Base-by-base conservation (phyloP, 495 filamentous ascomycete genomes). In the Penicillium herquei region DNA sequence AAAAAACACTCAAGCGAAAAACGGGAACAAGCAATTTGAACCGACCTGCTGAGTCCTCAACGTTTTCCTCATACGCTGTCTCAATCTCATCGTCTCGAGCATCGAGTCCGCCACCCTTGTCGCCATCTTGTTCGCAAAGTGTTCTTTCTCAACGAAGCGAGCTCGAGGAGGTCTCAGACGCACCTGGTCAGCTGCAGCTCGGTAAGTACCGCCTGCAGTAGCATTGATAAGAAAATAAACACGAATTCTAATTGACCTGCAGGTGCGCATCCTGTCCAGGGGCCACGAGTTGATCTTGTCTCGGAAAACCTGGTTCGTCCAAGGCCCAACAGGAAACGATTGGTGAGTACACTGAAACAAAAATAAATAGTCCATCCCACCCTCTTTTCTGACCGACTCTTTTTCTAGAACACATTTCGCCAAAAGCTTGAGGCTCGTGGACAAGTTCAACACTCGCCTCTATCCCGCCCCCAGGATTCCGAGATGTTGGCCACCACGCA, bases 71-170 rank as follows among this genome's bases (percentile, higher is more conserved):
- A 6, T 65, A 57, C 57, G 66, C 69, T 6, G 58, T 55, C 8
- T 70, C 71, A 17, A 58, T 66, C 12, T 71, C 37, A 9, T 54
- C 70, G 1, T 76, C 74, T 7, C 49, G 51, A 33, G 56, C 69
- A 16, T 77, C 76, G 1, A 77, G 68, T 57, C 70, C 74, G 13
- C 76, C 75, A 45, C 72, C 76, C 9, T 52, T 78, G 26, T 75
- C 73, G 39, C 74, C 71, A 5, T 77, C 73, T 6, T 72, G 68
- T 53, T 78, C 75, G 9, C 69, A 72, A 6, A 75, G 74, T 55
- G 58, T 71, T 11, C 40, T 70, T 39, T 73, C 72, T 18, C 59
- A 64, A 30, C 50, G 56, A 37, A 72, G 69, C 46, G 71, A 75
- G 41, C 65, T 61, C 35, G 71, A 71, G 18, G 70, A 75, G 31